Evolutionary conservation across 176 grass and related monocot genomes (phyloP).

Genomic region (Ensete glaucum): DNA sequence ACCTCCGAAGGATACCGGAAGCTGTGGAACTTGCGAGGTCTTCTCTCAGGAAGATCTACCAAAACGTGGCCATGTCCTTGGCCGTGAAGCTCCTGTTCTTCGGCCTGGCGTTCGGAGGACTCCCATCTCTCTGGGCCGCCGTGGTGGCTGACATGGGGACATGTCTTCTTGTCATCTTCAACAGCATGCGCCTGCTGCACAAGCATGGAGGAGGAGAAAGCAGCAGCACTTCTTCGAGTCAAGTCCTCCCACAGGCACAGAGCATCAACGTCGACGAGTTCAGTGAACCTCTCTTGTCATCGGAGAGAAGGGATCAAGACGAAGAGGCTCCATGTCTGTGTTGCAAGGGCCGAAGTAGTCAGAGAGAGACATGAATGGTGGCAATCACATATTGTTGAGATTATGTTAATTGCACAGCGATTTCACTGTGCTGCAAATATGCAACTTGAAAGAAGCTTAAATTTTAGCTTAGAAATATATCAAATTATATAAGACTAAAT

Average conservation of each 20-base stretch:
- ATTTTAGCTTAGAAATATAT: too few species aligned
- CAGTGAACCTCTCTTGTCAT: too few species aligned
- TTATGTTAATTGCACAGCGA: too few species aligned
- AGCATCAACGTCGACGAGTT: background rate
- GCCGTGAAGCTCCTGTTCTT: slow-evolving; percentile 6
- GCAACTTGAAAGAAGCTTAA: too few species aligned
- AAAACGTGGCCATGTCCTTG: slow-evolving; percentile 3
- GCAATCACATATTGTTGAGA: too few species aligned
- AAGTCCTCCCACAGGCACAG: background rate
- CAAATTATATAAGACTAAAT: too few species aligned
- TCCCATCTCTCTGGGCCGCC: slow-evolving; percentile 7
- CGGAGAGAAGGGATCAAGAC: too few species aligned
- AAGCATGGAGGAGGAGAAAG: background rate
- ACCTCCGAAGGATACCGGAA: slow-evolving; percentile 12
- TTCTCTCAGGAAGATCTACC: slow-evolving; percentile 8
- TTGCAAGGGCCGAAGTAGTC: too few species aligned
- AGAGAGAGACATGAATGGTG: too few species aligned
- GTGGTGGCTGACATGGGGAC: slow-evolving; percentile 14
- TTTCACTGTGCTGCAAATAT: too few species aligned
- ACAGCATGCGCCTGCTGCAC: slow-evolving; percentile 10
- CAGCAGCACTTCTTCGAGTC: background rate
- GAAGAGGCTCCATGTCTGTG: too few species aligned
- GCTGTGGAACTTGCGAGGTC: background rate
- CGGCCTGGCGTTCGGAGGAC: slow-evolving; percentile 2
- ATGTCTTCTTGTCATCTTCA: slow-evolving; percentile 3